These are phyloP conservation scores for Primulina eburnea DNA, from an alignment of 257 asterid genomes.

Conservation along the genomic window DNA sequence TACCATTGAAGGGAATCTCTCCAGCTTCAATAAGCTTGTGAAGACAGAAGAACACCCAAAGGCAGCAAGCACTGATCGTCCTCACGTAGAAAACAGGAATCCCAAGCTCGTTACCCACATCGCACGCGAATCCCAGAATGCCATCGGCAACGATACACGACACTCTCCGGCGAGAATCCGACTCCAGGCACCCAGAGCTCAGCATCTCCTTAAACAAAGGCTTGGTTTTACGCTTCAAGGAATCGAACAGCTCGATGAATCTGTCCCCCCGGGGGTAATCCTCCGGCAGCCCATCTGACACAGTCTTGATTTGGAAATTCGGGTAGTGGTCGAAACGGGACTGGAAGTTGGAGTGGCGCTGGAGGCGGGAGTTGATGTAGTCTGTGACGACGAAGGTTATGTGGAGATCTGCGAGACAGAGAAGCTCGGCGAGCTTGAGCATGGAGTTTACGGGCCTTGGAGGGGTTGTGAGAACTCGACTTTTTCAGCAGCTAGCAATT, in stretches of 20 bases:
- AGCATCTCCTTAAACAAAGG: conserved; percentile 45
- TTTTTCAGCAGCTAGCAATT: no score
- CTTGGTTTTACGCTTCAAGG: conserved; percentile 35
- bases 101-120: conserved; percentile 46
- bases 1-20: conserved; percentile 48
- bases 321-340: conserved; percentile 43
- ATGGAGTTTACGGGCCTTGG: conserved; percentile 65
- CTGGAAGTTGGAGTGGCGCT: conserved; percentile 34
- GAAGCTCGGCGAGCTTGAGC: conserved; percentile 66
- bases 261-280: conserved; percentile 46
- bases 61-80: conserved; percentile 51
- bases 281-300: conserved; percentile 58
- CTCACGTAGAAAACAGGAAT: conserved; percentile 39
- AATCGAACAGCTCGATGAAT: conserved; percentile 43
- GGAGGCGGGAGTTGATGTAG: conserved; percentile 45
- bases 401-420: conserved; percentile 39
- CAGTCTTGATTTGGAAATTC: conserved; percentile 37
- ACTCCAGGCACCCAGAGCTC: conserved; percentile 4
- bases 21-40: conserved; percentile 37
- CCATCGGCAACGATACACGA: conserved; percentile 47
- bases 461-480: conserved; percentile 69
- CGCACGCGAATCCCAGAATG: conserved; percentile 38
- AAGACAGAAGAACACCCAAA: conserved; percentile 43
- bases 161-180: conserved; percentile 15
- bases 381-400: conserved; percentile 56